Evolutionary conservation across 2,329 filamentous ascomycete species (phyloP).

Genomic region (Aspergillus pseudotamarii): DNA sequence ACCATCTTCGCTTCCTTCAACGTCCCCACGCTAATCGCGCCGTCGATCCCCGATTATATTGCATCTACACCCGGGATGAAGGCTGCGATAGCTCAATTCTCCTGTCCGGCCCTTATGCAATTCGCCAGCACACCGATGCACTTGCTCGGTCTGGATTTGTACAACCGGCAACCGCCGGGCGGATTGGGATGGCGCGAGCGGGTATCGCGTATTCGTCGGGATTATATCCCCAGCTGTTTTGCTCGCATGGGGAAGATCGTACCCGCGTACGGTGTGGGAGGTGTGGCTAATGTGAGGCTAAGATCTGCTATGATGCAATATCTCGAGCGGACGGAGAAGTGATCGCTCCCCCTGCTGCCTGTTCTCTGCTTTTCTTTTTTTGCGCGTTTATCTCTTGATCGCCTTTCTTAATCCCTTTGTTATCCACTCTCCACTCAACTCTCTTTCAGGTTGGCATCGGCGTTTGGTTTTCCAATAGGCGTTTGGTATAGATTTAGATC

Average conservation of each 20-base stretch:
- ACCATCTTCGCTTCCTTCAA: conserved; percentile 95
- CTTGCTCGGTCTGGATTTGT: conserved; percentile 80
- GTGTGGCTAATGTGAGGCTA: conserved; percentile 78
- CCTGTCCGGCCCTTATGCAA: conserved; percentile 78
- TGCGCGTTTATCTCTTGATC: neutral
- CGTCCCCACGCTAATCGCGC: conserved; percentile 76
- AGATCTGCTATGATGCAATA: conserved; percentile 67
- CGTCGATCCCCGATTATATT: conserved; percentile 62
- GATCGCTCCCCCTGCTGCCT: neutral
- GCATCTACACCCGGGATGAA: conserved; percentile 49
- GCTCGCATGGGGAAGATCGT: conserved; percentile 84
- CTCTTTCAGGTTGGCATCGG: neutral
- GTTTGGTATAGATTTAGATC: conserved; percentile 2
- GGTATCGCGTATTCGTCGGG: conserved; percentile 67
- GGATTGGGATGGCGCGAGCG: conserved; percentile 60
- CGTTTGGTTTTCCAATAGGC: neutral
- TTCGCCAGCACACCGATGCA: conserved; percentile 81
- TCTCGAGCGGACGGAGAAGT: conserved; percentile 50
- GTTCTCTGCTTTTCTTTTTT: neutral
- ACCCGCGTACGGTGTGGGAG: conserved; percentile 85
- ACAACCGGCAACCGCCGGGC: conserved; percentile 65
- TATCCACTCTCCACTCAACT: neutral
- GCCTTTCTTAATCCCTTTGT: neutral
- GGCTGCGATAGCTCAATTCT: conserved; percentile 72
- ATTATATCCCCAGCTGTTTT: conserved; percentile 73